A percentile compares a stretch with the other conserved stretches of the same genome.
Evolutionary conservation across 2,329 filamentous ascomycete genomes (phyloP).

Genomic region (Exophiala bonariae): DNA sequence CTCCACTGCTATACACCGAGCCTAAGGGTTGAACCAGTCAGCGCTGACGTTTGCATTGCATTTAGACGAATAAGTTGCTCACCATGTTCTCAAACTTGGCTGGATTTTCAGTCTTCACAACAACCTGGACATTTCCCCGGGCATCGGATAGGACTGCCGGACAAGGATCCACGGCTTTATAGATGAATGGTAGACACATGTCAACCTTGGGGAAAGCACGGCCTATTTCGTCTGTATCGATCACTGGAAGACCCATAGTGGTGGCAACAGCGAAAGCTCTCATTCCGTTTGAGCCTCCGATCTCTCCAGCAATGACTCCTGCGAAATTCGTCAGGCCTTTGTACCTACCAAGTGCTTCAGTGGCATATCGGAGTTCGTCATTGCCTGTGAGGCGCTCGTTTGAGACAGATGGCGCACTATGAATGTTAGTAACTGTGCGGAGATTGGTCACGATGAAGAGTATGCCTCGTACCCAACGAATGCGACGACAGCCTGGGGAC

Average conservation of each 20-base stretch:
- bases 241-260: conserved; percentile 34
- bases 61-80: conserved; percentile 19
- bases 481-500: not conserved
- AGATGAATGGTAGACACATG: conserved; percentile 1
- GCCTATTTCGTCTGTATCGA: conserved; percentile 48
- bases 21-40: conserved; percentile 22
- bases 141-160: conserved; percentile 1
- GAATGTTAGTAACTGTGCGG: not conserved
- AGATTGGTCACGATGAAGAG: not conserved
- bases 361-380: not conserved
- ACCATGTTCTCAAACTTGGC: conserved; percentile 26
- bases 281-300: conserved; percentile 63
- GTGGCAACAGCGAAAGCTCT: conserved; percentile 59
- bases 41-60: conserved; percentile 35
- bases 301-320: not conserved
- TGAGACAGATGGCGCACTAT: conserved; percentile 1
- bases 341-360: conserved; percentile 1
- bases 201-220: conserved; percentile 5
- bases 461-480: not conserved
- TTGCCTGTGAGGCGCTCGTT: conserved; percentile 4
- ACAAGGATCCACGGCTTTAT: not conserved
- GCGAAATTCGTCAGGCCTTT: not conserved
- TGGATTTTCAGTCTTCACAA: conserved; percentile 47
- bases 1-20: conserved; percentile 23
- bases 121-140: conserved; percentile 46